Base-by-base conservation (phyloP, 371 early-diverging fungal genomes). In the Rhizopus stolonifer region DNA sequence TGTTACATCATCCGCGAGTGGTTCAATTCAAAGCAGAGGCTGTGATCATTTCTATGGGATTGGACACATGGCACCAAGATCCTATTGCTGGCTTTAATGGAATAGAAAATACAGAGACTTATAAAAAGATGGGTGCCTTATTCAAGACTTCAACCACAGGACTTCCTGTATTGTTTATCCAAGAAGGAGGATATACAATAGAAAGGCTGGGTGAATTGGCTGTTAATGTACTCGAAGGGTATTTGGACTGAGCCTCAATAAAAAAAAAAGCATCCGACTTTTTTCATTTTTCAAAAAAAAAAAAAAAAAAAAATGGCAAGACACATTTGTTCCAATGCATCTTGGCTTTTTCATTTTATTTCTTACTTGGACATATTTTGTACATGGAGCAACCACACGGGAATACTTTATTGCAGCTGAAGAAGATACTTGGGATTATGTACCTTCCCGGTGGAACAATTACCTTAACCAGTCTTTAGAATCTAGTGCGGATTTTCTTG, bases 181-280 rank as follows among this genome's bases (percentile, higher is more conserved):
- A 86, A 70, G 88, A 89, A 60, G 89, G 89, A 10, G 89, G 87
- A 9, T 87, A 87, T 49, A 79, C 75, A 21, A 51, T 87, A 3
- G 79, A 77, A 21, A 74, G 68, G 26, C 52, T 88, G 32, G 87
- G 87, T 3, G 40, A 63, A n/a, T 77, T 85, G 47, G 85, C 84
- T 0, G 71, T 70, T 5, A 73, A 77, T 38, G 77, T 88, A 8
- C 62, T 88, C 18, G 47, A 68, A 32, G 88, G 88, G 8, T 85
- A 63, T 46, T 15, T 59, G 7, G 58, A 57, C 33, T 14, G 29
- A 46, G 23, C 19, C n/a, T 14, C 15, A 8, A 9, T n/a, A n/a
- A 29, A 29, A 29, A 10, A 29, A 29, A 21, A 42, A 42, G 7
- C 18, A 42, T 18, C 22, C 42, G 19, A 19, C 7, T 17, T 18